phyloP scores from a whole-genome alignment of 1,284 basidiomycete species.

The Takashimella koratensis region DNA sequence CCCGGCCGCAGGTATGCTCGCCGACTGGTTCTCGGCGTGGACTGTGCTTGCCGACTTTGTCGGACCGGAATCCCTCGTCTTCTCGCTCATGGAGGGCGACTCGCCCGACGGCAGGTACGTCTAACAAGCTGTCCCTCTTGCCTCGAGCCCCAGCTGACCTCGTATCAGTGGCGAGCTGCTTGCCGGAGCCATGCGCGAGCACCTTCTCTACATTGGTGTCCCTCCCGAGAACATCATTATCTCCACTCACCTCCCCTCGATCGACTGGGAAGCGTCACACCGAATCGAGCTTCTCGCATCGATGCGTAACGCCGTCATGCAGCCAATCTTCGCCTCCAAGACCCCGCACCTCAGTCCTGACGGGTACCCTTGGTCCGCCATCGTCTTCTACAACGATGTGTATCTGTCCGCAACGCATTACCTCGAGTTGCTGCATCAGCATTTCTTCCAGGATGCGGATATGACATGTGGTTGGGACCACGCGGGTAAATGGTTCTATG shows the following conservation, averaged over 20 bases:
- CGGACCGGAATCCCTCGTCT: constrained; percentile 38
- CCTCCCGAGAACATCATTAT: constrained; percentile 43
- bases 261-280: constrained; percentile 41
- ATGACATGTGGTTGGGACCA: constrained; percentile 52
- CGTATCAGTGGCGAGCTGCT: constrained; percentile 35
- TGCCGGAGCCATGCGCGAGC: constrained; percentile 31
- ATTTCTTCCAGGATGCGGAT: constrained; percentile 47
- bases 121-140: neutral
- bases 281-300: constrained; percentile 48
- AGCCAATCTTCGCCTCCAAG: constrained; percentile 41
- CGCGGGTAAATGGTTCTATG: constrained; percentile 50
- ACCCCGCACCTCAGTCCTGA: constrained; percentile 37
- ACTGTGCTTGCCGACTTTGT: constrained; percentile 44
- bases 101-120: constrained; percentile 41
- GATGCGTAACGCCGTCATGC: constrained; percentile 49
- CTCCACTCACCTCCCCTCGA: constrained; percentile 28
- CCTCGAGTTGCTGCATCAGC: constrained; percentile 50
- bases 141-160: neutral
- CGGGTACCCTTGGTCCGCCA: constrained; percentile 38
- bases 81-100: constrained; percentile 40
- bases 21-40: constrained; percentile 46
- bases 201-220: constrained; percentile 43
- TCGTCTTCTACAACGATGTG: constrained; percentile 52
- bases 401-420: constrained; percentile 48
- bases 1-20: constrained; percentile 32